Percentiles rank a stretch among this genome's conserved stretches.
Evolutionary conservation across 1,284 basidiomycete species (phyloP).

Genomic region (Tilletia caries): DNA sequence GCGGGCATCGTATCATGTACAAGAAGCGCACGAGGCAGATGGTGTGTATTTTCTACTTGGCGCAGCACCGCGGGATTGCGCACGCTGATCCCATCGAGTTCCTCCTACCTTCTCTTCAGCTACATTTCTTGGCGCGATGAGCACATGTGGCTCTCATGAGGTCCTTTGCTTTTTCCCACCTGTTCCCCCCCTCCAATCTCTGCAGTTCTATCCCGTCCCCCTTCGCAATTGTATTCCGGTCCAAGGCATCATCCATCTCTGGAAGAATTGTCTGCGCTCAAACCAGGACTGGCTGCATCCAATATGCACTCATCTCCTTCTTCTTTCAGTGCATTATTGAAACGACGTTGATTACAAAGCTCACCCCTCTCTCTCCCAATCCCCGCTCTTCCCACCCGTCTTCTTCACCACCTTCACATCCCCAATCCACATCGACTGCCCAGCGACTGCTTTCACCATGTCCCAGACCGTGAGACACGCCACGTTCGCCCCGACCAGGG

Average conservation of each 20-base stretch:
- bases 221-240: constrained; percentile 1
- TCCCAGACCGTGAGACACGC: constrained; percentile 82
- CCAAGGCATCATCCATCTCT: neutral
- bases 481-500: constrained; percentile 75
- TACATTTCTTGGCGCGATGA: constrained; percentile 3
- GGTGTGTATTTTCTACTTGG: constrained; percentile 61
- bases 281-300: neutral
- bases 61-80: no score
- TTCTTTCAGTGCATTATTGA: neutral
- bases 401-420: constrained; percentile 68
- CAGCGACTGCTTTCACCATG: constrained; percentile 83
- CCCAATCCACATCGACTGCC: constrained; percentile 67
- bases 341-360: neutral
- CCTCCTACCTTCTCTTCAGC: neutral
- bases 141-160: neutral
- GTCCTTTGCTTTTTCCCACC: neutral
- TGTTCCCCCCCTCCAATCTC: neutral
- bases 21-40: constrained; percentile 91
- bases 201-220: neutral
- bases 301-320: neutral
- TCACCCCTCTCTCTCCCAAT: constrained; percentile 37
- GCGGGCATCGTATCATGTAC: constrained; percentile 98
- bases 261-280: neutral
- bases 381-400: constrained; percentile 70
- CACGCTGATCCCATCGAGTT: no score